phyloP scores from a whole-genome alignment of 352 stramenopile species.

The Peronosclerospora sorghi region DNA sequence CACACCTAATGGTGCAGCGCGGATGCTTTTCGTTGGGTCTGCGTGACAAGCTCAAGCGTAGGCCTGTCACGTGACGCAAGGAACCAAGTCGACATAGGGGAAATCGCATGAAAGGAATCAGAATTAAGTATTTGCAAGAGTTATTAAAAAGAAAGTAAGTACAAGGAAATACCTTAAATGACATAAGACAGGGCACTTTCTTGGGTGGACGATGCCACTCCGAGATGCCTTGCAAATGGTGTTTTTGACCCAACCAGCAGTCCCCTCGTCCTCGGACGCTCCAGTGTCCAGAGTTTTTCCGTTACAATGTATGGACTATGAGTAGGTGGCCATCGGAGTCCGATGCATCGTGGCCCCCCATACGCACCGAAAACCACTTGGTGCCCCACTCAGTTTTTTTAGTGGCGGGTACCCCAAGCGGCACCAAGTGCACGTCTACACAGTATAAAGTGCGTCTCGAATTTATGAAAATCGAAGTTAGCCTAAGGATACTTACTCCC shows the following conservation, averaged over 20 bases:
- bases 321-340: slow-evolving; percentile 36
- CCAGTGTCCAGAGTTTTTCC: slow-evolving; percentile 58
- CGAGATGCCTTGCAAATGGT: slow-evolving; percentile 48
- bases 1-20: slow-evolving; percentile 57
- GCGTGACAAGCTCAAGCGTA: slow-evolving; percentile 57
- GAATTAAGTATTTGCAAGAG: too few relatives aligned
- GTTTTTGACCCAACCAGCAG: slow-evolving; percentile 60
- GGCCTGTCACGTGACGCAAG: slow-evolving; percentile 25
- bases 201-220: slow-evolving; percentile 28
- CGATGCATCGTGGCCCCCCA: slow-evolving; percentile 65
- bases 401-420: too few relatives aligned
- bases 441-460: too few relatives aligned
- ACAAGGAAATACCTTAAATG: slow-evolving; percentile 3
- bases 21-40: slow-evolving; percentile 66
- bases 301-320: slow-evolving; percentile 39
- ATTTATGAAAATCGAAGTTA: too few relatives aligned
- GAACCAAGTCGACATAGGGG: slow-evolving; percentile 28
- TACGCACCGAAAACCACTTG: slow-evolving; percentile 57
- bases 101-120: too few relatives aligned
- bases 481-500: too few relatives aligned
- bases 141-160: too few relatives aligned
- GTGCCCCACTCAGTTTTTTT: slow-evolving; percentile 34
- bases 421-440: too few relatives aligned
- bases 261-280: slow-evolving; percentile 48
- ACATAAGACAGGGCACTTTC: slow-evolving; percentile 15